Evolutionary conservation across 108 stramenopile species (phyloP).

Genomic region (Cyclotella sp.): DNA sequence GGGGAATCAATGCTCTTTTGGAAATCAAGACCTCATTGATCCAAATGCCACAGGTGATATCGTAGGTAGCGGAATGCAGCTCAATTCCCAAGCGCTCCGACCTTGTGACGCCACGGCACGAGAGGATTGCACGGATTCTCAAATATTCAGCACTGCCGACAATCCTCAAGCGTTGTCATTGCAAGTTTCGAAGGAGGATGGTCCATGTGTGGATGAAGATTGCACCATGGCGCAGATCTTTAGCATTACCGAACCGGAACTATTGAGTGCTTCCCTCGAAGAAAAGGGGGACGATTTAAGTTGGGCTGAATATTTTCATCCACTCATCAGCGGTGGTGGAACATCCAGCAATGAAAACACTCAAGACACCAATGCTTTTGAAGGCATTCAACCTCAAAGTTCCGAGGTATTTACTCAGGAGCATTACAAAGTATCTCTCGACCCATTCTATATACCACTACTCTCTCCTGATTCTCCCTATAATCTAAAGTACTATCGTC

Average conservation of each 20-base stretch:
- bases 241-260: neutral
- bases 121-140: neutral
- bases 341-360: neutral
- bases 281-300: neutral
- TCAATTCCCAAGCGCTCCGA: neutral
- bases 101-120: neutral
- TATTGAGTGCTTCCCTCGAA: neutral
- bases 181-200: neutral
- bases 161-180: neutral
- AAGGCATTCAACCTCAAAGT: neutral
- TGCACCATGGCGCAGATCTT: neutral
- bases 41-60: conserved; percentile 17
- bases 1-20: conserved; percentile 35
- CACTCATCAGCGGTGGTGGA: neutral
- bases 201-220: conserved; percentile 2
- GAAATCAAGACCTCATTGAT: conserved; percentile 11
- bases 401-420: neutral
- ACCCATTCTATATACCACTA: conserved; percentile 7
- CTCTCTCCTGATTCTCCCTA: conserved; percentile 2
- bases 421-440: neutral
- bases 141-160: neutral
- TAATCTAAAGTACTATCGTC: neutral
- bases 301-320: conserved; percentile 5
- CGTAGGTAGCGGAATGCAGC: neutral
- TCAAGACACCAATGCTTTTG: neutral